Base-by-base conservation (phyloP, 164 flowering plant genomes). In the Litsea cubeba region DNA sequence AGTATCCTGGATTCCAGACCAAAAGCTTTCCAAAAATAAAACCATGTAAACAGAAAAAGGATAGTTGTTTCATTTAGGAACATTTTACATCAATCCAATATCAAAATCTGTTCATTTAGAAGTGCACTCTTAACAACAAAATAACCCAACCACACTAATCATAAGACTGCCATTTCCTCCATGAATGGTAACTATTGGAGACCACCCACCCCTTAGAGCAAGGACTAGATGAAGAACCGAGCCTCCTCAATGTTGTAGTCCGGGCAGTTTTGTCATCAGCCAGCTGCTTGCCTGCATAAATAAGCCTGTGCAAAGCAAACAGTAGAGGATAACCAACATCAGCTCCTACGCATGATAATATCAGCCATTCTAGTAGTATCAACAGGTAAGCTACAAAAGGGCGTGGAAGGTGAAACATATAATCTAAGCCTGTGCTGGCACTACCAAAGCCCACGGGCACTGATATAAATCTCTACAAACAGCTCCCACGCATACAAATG, bases 241-340 rank as follows among this genome's bases (percentile, higher is more conserved):
- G 28, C 74, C 74, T 30, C 74, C 74, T 62, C 67, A 62, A 72
- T 72, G 51, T 72, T 72, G 68, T 72, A 72, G 30, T 72, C 74
- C 51, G 49, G 18, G 74, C 74, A 72, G 74, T 60, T 30, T 72
- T 72, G 68, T 72, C 74, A 72, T 60, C 85, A 5, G 76, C 82
- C 17, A 83, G 77, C 77, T 81, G 85, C 76, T 83, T 83, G 49
- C 85, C 84, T 30, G 81, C 82, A 79, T 81, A 83, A 30, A 83
- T 83, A 26, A 83, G 85, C 82, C 85, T 76, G 84, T 18, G 54
- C 50, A 68, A 28, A 30, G 28, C 35, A 28, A 15, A 18, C 2
- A 24, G 10, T 20, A 63, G 1, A 20, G 12, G 35, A 66, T 15
- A 54, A 54, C n/a, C 60, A 54, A 15, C 60, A 54, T 54, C 60